Base-by-base conservation (phyloP, 805 yeast genomes). In the Spathaspora hagerdaliae region DNA sequence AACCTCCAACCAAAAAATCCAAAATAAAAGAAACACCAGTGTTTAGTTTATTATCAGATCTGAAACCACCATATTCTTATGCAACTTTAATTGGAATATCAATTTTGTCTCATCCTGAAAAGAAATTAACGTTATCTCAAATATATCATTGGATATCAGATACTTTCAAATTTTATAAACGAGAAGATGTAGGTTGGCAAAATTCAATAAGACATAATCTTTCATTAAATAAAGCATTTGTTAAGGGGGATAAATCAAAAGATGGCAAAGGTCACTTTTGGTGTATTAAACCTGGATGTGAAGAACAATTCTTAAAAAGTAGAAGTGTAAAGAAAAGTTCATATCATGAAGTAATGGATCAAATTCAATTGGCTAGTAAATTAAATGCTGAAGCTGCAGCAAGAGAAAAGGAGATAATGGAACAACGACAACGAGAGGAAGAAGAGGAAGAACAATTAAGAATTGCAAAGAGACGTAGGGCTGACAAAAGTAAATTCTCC, bases 41-140 rank as follows among this genome's bases (percentile, higher is more conserved):
- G 15, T 71, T 71, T 50, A 65, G 65, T 27, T 82, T 83, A 53
- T 60, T 55, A 44, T 80, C 83, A 8, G 78, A 81, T 26, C 74
- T 67, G 42, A 92, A 94, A 63, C 99, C 99, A 1, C 96, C 96
- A 0, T 91, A 83, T 63, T 88, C 97, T 6, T 92, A 92, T 60
- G 99, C 99, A 3, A 84, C 90, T 43, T 74, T 92, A 48, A 92
- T 92, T 51, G 97, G 96, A 1, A 83, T 92, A 85, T 92, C 98
- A 1, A 87, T 92, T 41, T 69, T 92, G 52, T 79, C 94, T 49
- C 82, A 96, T n/a, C 82, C 83, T 1, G 72, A 71, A 29, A 68
- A 65, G 47, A 59, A 60, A 43, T 62, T 71, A 46, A 70, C 76
- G 3, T 58, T 71, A 37, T 67, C 74, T 7, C 96, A 89, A 58